Evolutionary conservation across 2,329 filamentous ascomycete genomes (phyloP).

Genomic region (Aspergillus novoparasiticus): DNA sequence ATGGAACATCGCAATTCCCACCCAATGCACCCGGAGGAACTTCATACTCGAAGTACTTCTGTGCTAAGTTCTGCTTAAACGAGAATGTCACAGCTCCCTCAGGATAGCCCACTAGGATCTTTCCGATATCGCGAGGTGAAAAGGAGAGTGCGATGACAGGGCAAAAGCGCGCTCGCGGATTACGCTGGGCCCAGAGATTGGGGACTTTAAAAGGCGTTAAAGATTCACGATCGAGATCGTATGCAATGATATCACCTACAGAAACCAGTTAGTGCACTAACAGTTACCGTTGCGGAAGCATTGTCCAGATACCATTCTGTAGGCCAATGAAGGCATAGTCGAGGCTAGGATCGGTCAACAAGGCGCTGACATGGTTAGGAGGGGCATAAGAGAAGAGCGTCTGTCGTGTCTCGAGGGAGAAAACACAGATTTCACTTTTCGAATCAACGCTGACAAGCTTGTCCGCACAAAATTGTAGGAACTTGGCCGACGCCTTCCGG

Average conservation of each 20-base stretch:
- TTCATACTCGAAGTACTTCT: slow-evolving; percentile 81
- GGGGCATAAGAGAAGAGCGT: slow-evolving; percentile 71
- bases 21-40: slow-evolving; percentile 81
- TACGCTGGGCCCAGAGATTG: slow-evolving; percentile 79
- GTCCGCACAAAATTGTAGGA: slow-evolving; percentile 81
- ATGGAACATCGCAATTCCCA: slow-evolving; percentile 65
- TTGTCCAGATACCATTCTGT: slow-evolving; percentile 59
- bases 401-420: slow-evolving; percentile 72
- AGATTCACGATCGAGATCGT: slow-evolving; percentile 81
- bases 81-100: slow-evolving; percentile 88
- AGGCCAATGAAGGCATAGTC: slow-evolving; percentile 91
- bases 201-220: slow-evolving; percentile 79
- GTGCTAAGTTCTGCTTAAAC: slow-evolving; percentile 84
- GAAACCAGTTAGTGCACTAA: slow-evolving; percentile 4
- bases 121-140: slow-evolving; percentile 90
- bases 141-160: slow-evolving; percentile 77
- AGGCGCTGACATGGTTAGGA: slow-evolving; percentile 71
- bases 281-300: not conserved
- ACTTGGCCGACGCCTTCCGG: slow-evolving; percentile 72
- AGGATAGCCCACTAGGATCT: slow-evolving; percentile 85
- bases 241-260: slow-evolving; percentile 79
- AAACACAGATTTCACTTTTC: slow-evolving; percentile 82
- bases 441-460: slow-evolving; percentile 82
- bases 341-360: slow-evolving; percentile 84
- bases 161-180: slow-evolving; percentile 65